Conservation (phyloP, 2,329 filamentous ascomycete species). For the Fusarium avenaceum region DNA sequence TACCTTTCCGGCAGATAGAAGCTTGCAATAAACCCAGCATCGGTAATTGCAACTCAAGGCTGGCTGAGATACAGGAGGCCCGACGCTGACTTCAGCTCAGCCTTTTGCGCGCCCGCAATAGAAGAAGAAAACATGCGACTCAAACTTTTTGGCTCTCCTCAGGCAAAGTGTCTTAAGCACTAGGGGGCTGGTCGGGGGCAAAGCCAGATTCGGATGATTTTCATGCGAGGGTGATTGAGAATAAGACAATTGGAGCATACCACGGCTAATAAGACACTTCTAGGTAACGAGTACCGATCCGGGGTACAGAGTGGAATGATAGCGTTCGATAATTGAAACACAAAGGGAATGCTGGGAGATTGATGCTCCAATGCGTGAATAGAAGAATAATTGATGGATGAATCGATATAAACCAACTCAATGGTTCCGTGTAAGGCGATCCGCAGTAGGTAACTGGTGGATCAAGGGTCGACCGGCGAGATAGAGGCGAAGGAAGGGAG, state of each 20-base stretch:
- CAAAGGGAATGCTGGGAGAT: constrained; percentile 46
- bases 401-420: constrained; percentile 27
- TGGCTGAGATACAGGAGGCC: not conserved
- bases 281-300: constrained; percentile 38
- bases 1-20: constrained; percentile 16
- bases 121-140: constrained; percentile 37
- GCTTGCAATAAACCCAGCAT: constrained; percentile 19
- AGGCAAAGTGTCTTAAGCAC: constrained; percentile 37
- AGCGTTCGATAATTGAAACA: constrained; percentile 47
- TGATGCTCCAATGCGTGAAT: constrained; percentile 31
- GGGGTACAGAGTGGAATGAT: constrained; percentile 41
- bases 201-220: constrained; percentile 42
- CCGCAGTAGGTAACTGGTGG: constrained; percentile 8
- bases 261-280: constrained; percentile 48
- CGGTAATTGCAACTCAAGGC: not conserved
- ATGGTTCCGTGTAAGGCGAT: constrained; percentile 27
- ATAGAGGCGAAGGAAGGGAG: constrained; percentile 25
- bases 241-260: constrained; percentile 47
- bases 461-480: constrained; percentile 43
- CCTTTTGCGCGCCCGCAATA: constrained; percentile 4
- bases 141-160: constrained; percentile 11
- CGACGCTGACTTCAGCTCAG: constrained; percentile 44
- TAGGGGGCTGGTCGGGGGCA: constrained; percentile 36
- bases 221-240: constrained; percentile 38
- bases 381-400: constrained; percentile 13